Evolutionary conservation across 345 rosid genomes (phyloP).

Genomic region (Brassica nigra): DNA sequence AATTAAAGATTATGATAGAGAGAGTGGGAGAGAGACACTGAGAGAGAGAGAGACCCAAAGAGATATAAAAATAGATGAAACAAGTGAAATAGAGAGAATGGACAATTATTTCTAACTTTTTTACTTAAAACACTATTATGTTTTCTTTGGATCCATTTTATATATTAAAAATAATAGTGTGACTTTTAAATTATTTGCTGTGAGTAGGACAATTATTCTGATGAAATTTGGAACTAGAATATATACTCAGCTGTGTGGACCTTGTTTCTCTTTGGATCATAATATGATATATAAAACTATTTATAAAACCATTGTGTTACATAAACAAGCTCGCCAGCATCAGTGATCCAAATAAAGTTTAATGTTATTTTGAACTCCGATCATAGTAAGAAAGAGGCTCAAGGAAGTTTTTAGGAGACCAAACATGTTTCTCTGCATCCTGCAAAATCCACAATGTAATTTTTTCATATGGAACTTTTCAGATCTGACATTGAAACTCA

Average conservation of each 20-base stretch:
- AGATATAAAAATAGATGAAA: too few relatives aligned
- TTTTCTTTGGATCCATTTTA: too few relatives aligned
- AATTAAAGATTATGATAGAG: too few relatives aligned
- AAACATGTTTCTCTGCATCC: not conserved
- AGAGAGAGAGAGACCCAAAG: too few relatives aligned
- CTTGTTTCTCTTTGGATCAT: not conserved
- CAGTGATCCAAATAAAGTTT: not conserved
- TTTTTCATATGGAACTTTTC: not conserved
- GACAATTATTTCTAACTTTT: too few relatives aligned
- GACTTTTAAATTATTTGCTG: too few relatives aligned
- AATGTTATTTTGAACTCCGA: not conserved
- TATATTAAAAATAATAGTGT: too few relatives aligned
- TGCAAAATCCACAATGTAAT: not conserved
- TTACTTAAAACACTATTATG: too few relatives aligned
- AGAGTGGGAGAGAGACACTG: too few relatives aligned
- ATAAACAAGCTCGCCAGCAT: slow-evolving; percentile 10
- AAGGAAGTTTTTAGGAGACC: not conserved
- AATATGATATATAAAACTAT: not conserved
- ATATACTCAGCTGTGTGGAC: not conserved
- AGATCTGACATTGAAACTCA: slow-evolving; percentile 9
- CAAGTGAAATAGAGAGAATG: too few relatives aligned
- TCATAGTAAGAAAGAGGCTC: not conserved
- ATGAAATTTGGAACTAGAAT: too few relatives aligned
- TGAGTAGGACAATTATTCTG: too few relatives aligned
- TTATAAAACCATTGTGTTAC: not conserved